Evolutionary conservation across 305 asterid genomes (phyloP).

Genomic region (Ajuga reptans): DNA sequence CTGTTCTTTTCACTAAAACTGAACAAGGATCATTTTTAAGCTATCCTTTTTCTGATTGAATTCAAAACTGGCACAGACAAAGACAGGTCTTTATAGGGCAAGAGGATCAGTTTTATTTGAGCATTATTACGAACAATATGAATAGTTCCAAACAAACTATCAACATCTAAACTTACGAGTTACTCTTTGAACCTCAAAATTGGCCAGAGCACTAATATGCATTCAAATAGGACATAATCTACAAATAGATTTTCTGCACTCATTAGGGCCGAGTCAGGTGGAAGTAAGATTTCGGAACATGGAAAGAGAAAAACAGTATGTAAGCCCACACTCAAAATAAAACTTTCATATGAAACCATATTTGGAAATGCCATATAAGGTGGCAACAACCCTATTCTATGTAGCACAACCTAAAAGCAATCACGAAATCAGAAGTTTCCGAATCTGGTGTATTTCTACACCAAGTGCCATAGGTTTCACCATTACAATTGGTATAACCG

Average conservation of each 20-base stretch:
- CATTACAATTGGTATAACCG: not conserved
- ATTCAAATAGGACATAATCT: not conserved
- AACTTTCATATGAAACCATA: no score
- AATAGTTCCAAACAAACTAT: constrained; percentile 1
- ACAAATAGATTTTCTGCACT: not conserved
- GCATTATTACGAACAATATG: not conserved
- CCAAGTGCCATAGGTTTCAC: not conserved
- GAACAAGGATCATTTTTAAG: not conserved
- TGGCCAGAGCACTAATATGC: not conserved
- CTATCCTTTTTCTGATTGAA: not conserved
- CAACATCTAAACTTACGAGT: not conserved
- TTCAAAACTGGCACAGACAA: not conserved
- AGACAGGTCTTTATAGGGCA: not conserved
- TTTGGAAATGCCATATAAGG: no score
- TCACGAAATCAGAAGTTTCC: not conserved
- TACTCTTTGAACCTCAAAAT: not conserved
- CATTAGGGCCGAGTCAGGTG: not conserved
- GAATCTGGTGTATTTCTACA: not conserved
- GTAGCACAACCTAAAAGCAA: not conserved
- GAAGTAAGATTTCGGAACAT: not conserved
- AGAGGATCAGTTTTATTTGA: not conserved
- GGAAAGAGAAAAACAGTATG: not conserved
- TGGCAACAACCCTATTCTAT: not conserved
- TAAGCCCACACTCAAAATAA: no score
- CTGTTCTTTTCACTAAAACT: not conserved